These are phyloP conservation scores for Scleromitrula shiraiana DNA, from an alignment of 2,329 filamentous ascomycete genomes.

Conservation along the genomic window DNA sequence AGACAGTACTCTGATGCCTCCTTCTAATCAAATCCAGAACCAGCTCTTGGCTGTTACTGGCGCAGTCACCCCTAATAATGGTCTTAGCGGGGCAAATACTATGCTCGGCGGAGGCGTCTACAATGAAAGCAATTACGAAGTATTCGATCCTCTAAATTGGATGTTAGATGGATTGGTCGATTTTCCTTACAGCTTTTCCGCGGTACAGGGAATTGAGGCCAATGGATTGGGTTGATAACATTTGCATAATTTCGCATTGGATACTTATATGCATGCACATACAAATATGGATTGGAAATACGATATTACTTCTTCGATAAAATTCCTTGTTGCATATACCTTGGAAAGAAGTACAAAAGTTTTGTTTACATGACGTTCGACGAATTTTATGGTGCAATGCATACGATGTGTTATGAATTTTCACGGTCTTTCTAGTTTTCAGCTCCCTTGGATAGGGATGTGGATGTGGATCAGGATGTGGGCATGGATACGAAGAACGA, in stretches of 20 bases:
- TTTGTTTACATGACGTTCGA: no score
- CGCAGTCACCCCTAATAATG: constrained; percentile 20
- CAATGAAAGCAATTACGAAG: constrained; percentile 67
- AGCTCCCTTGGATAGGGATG: no score
- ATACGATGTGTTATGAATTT: no score
- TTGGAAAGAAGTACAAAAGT: neutral
- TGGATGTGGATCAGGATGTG: no score
- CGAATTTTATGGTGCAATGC: no score
- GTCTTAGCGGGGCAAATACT: constrained; percentile 16
- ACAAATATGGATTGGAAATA: no score
- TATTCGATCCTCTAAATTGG: constrained; percentile 91
- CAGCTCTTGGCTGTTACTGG: constrained; percentile 20
- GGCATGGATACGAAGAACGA: no score
- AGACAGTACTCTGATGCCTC: constrained; percentile 50
- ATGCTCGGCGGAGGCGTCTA: constrained; percentile 36
- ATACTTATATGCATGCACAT: no score
- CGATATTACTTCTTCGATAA: no score
- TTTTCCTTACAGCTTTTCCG: constrained; percentile 62
- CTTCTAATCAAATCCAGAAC: constrained; percentile 22
- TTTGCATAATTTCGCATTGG: no score
- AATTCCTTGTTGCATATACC: no score
- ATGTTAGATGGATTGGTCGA: constrained; percentile 81
- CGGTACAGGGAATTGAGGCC: constrained; percentile 40
- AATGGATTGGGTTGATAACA: constrained; percentile 22
- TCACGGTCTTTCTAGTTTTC: no score